phyloP scores from a whole-genome alignment of 208 protist species.

The Trypanosoma boissoni region DNA sequence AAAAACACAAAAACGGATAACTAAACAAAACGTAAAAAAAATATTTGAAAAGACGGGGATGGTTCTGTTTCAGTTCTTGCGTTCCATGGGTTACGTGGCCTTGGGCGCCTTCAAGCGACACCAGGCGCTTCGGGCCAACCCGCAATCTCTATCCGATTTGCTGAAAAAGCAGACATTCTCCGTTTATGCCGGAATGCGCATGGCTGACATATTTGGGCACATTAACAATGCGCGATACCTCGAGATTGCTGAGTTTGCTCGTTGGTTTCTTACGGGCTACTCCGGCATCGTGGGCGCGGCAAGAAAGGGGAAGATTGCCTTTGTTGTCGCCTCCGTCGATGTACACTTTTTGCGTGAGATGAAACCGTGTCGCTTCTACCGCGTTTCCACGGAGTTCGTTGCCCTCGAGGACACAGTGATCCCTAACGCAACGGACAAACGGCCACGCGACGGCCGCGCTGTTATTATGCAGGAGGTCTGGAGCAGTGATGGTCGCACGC shows the following conservation, averaged over 20 bases:
- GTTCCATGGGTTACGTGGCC: not conserved
- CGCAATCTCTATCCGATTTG: not conserved
- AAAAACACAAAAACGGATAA: not conserved
- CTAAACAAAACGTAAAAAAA: too few species aligned
- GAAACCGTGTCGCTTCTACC: slow-evolving; percentile 18
- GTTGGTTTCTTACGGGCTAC: slow-evolving; percentile 41
- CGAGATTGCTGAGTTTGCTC: slow-evolving; percentile 58
- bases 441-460: slow-evolving; percentile 28
- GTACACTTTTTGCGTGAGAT: slow-evolving; percentile 54
- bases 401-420: too few species aligned
- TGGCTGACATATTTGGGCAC: slow-evolving; percentile 51
- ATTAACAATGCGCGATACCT: slow-evolving; percentile 74
- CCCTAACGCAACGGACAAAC: not conserved
- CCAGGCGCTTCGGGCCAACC: slow-evolving; percentile 10
- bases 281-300: slow-evolving; percentile 10
- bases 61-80: slow-evolving; percentile 3
- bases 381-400: slow-evolving; percentile 23
- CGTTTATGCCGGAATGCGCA: slow-evolving; percentile 49
- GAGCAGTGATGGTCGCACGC: slow-evolving; percentile 42
- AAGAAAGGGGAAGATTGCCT: slow-evolving; percentile 16
- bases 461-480: slow-evolving; percentile 48
- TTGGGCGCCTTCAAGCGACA: slow-evolving; percentile 4
- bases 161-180: slow-evolving; percentile 10
- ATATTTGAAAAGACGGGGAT: too few species aligned
- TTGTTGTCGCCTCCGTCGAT: slow-evolving; percentile 41